phyloP scores from a whole-genome alignment of 179 eudicot species.

The Amaranthus tricolor region DNA sequence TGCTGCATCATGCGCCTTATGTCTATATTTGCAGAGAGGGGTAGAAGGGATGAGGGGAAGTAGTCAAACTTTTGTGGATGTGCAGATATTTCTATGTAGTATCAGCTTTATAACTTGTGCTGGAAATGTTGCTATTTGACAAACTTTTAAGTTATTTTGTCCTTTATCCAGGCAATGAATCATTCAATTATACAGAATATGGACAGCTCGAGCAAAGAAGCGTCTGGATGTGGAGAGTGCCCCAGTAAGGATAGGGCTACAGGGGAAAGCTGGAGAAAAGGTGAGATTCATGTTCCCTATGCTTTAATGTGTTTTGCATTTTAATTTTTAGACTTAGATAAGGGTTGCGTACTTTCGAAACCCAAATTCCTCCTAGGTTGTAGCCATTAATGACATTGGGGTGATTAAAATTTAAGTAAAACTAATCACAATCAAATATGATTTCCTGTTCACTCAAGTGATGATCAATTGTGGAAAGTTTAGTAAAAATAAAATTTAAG shows the following conservation, averaged over 20 bases:
- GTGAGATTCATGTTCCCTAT: slow-evolving; percentile 6
- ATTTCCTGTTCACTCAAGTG: slow-evolving; percentile 15
- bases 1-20: neutral
- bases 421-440: slow-evolving; percentile 1
- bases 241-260: slow-evolving; percentile 22
- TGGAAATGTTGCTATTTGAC: neutral
- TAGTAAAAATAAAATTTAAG: slow-evolving; percentile 12
- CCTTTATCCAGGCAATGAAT: slow-evolving; percentile 28
- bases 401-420: too few relatives aligned
- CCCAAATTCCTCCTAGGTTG: too few relatives aligned
- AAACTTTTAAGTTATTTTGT: neutral
- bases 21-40: slow-evolving; percentile 9
- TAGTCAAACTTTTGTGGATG: slow-evolving; percentile 10
- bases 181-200: slow-evolving; percentile 9
- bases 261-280: slow-evolving; percentile 28
- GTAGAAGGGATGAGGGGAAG: slow-evolving; percentile 10
- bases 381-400: too few relatives aligned
- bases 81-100: neutral
- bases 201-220: slow-evolving; percentile 14
- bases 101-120: slow-evolving; percentile 9
- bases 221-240: slow-evolving; percentile 16
- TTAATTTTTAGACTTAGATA: neutral
- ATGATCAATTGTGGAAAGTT: slow-evolving; percentile 11
- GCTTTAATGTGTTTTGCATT: slow-evolving; percentile 9
- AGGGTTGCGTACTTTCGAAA: too few relatives aligned